Conservation (phyloP, 1,284 basidiomycete species). For the Caloboletus firmus region DNA sequence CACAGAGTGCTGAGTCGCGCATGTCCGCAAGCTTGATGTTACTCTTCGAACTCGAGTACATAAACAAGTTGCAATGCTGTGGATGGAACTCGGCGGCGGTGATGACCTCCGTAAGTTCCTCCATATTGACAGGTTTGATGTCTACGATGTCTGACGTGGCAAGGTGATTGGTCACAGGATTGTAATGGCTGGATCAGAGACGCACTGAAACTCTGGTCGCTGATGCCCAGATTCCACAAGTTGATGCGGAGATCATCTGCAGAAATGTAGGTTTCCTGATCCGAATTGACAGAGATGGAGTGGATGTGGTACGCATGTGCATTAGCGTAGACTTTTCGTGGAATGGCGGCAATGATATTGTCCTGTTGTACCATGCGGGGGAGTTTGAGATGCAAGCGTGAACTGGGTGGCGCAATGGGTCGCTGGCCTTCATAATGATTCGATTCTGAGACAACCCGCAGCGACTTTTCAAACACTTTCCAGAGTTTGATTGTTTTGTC, state of each 20-base stretch:
- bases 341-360: slow-evolving; percentile 97
- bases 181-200: slow-evolving; percentile 20
- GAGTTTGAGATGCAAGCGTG: slow-evolving; percentile 64
- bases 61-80: slow-evolving; percentile 96
- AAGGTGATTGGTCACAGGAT: slow-evolving; percentile 14
- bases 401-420: slow-evolving; percentile 59
- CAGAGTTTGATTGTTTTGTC: slow-evolving; percentile 99
- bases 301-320: slow-evolving; percentile 99
- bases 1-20: slow-evolving; percentile 97
- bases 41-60: slow-evolving; percentile 99
- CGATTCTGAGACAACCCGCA: slow-evolving; percentile 96
- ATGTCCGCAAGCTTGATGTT: slow-evolving; percentile 99
- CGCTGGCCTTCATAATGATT: slow-evolving; percentile 86
- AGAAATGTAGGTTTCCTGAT: slow-evolving; percentile 99
- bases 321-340: slow-evolving; percentile 98
- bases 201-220: slow-evolving; percentile 99
- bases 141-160: slow-evolving; percentile 88
- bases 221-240: slow-evolving; percentile 98
- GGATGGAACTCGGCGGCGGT: slow-evolving; percentile 99
- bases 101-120: slow-evolving; percentile 99
- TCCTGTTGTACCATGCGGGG: slow-evolving; percentile 94
- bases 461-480: slow-evolving; percentile 99
- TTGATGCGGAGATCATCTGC: slow-evolving; percentile 98
- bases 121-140: slow-evolving; percentile 99
- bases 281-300: slow-evolving; percentile 98